These are phyloP conservation scores for Scedosporium aurantiacum DNA, from an alignment of 2,329 filamentous ascomycete species.

Conservation along the genomic window DNA sequence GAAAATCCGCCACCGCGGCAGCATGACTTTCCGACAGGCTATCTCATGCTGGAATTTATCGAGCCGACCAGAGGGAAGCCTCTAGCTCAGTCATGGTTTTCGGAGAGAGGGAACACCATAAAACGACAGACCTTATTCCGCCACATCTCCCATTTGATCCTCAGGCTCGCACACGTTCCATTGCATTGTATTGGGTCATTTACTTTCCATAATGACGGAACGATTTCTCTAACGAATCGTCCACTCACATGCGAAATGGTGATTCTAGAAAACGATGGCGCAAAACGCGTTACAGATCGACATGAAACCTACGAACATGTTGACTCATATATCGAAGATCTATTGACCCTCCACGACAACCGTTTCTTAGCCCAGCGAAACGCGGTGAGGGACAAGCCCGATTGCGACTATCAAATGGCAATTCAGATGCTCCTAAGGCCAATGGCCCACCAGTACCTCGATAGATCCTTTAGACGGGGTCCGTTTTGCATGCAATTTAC, in stretches of 20 bases:
- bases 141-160: conserved; percentile 17
- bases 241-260: conserved; percentile 17
- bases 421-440: conserved; percentile 13
- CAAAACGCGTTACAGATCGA: conserved; percentile 16
- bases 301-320: conserved; percentile 19
- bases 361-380: conserved; percentile 16
- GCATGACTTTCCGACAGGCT: conserved; percentile 11
- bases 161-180: conserved; percentile 18
- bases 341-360: conserved; percentile 16
- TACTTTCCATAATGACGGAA: conserved; percentile 17
- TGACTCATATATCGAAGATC: conserved; percentile 16
- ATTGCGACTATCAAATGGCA: conserved; percentile 20
- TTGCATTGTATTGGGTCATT: conserved; percentile 18
- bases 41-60: conserved; percentile 17
- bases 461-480: conserved; percentile 14
- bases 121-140: conserved; percentile 18
- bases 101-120: conserved; percentile 10
- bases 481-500: conserved; percentile 19
- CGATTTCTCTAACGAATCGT: conserved; percentile 20
- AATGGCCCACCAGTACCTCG: conserved; percentile 15
- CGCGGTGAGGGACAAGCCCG: conserved; percentile 13
- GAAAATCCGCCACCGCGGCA: conserved; percentile 7
- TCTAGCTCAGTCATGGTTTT: conserved; percentile 17
- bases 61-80: conserved; percentile 14
- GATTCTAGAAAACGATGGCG: conserved; percentile 22